Conservation (phyloP, 129 eudicot genomes). For the Chrysanthemum lavandulifolium region DNA sequence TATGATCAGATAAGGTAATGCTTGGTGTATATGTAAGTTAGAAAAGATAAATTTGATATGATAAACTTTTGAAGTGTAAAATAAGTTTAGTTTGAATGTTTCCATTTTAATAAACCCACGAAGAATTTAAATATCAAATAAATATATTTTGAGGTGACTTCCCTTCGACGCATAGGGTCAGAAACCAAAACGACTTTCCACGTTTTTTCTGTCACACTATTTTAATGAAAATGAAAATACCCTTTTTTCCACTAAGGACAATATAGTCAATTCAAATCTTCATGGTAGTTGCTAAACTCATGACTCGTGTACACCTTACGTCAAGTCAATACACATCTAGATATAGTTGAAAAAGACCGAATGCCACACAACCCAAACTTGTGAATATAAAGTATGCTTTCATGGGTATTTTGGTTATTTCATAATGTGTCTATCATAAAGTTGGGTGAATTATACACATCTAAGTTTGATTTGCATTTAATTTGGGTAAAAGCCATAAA, state of each 20-base stretch:
- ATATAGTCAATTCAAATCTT: conserved; percentile 18
- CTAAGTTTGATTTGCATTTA: too few species aligned
- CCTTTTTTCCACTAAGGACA: conserved; percentile 37
- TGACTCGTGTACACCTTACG: conserved; percentile 36
- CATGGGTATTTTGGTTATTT: not conserved
- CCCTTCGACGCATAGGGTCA: conserved; percentile 39
- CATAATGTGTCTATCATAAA: not conserved
- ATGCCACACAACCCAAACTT: not conserved
- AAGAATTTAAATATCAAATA: not conserved
- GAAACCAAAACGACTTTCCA: conserved; percentile 43
- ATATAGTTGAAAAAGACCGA: conserved; percentile 33
- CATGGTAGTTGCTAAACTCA: conserved; percentile 29
- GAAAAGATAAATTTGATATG: not conserved
- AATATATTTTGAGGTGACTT: conserved; percentile 30
- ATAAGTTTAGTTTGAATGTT: conserved; percentile 8
- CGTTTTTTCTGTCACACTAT: conserved; percentile 37
- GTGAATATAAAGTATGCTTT: not conserved
- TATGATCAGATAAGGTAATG: too few species aligned
- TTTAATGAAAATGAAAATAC: conserved; percentile 23
- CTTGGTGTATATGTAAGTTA: too few species aligned
- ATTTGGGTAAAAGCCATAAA: too few species aligned
- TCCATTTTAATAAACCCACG: conserved; percentile 12
- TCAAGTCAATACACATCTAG: conserved; percentile 40
- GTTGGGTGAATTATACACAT: not conserved
- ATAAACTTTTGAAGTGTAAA: not conserved